Conservation (phyloP, 495 filamentous ascomycete genomes). For the Xylaria scruposa region DNA sequence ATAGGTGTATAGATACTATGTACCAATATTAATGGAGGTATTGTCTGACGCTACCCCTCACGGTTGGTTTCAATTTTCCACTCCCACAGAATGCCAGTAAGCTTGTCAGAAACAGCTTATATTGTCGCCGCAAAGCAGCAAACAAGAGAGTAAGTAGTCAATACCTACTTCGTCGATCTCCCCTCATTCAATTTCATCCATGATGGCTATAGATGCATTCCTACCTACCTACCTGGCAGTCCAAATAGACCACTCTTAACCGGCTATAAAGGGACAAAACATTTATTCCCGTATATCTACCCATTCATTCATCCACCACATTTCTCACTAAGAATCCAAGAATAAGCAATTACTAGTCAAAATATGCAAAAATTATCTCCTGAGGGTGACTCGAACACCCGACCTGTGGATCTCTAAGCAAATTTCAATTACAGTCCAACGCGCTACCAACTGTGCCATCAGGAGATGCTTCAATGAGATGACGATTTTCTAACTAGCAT, state of each 20-base stretch:
- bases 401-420: neutral
- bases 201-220: neutral
- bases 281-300: neutral
- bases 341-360: neutral
- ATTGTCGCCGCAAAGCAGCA: neutral
- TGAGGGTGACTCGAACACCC: neutral
- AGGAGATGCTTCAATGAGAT: neutral
- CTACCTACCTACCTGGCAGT: neutral
- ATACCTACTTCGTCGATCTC: neutral
- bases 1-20: neutral
- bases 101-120: neutral
- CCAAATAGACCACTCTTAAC: neutral
- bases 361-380: neutral
- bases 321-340: neutral
- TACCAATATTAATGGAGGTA: neutral
- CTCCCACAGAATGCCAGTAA: neutral
- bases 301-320: neutral
- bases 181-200: neutral
- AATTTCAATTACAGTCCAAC: conserved; percentile 5
- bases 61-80: neutral
- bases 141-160: neutral
- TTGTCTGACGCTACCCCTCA: neutral
- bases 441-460: conserved; percentile 23
- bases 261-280: neutral
- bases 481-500: neutral